These are phyloP conservation scores for Phytophthora pluvialis DNA, from an alignment of 352 stramenopile species.

Conservation along the genomic window DNA sequence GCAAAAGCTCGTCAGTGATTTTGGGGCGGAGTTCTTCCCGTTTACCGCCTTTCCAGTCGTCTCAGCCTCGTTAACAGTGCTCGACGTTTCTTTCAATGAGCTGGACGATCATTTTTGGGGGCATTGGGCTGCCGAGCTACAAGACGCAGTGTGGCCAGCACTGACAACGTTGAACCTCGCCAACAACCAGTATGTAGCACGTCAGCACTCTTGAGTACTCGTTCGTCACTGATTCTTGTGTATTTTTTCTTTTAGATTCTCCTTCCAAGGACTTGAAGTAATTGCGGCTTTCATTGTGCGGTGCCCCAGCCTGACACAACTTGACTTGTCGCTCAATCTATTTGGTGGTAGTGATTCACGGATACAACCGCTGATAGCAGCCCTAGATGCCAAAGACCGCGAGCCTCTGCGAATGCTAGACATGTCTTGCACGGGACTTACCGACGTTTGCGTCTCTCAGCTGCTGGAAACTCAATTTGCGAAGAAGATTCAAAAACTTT, in stretches of 20 bases:
- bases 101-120: constrained; percentile 50
- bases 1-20: constrained; percentile 13
- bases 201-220: too few relatives aligned
- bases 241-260: constrained; percentile 29
- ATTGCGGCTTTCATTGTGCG: constrained; percentile 37
- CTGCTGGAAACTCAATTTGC: constrained; percentile 26
- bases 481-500: constrained; percentile 40
- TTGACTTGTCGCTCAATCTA: constrained; percentile 67
- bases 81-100: constrained; percentile 69
- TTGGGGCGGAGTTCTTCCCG: constrained; percentile 32
- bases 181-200: constrained; percentile 54
- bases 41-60: constrained; percentile 17
- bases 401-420: constrained; percentile 37
- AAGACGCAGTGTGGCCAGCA: constrained; percentile 25
- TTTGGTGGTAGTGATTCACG: constrained; percentile 5
- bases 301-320: constrained; percentile 34
- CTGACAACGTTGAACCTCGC: constrained; percentile 50
- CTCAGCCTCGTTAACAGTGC: constrained; percentile 6
- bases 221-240: too few relatives aligned
- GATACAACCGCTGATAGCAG: constrained; percentile 10
- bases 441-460: constrained; percentile 20
- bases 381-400: constrained; percentile 16
- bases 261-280: constrained; percentile 19
- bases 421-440: constrained; percentile 55
- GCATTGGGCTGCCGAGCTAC: constrained; percentile 7